Base-by-base conservation (phyloP, 495 filamentous ascomycete species). In the Bryoglossum gracile region DNA sequence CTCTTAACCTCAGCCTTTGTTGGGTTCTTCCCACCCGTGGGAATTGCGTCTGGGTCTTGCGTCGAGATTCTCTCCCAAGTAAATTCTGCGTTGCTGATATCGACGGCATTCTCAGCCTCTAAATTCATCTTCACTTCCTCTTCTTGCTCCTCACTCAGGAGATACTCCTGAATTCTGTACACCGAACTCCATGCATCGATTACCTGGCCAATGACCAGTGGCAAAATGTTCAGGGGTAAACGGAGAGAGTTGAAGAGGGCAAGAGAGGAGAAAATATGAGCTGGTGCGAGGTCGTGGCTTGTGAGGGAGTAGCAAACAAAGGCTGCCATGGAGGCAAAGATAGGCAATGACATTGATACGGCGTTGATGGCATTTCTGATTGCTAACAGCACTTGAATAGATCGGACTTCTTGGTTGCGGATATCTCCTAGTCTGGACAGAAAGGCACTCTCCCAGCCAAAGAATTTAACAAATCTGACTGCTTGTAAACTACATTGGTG, bases 401-500 rank as follows among this genome's bases (percentile, higher is more conserved):
- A 76, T 10, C 69, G 64, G 56, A 97, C 86, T 61, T 97, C 91
- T 36, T 72, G 72, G 23, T 68, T 69, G 37, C 91, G 79, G 43
- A 91, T 84, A 16, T 80, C 71, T 40, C 75, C 71, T 8, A 97
- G 70, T 14, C 89, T 78, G n/a, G 74, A 69, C 3, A 95, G 68
- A 62, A 97, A 97, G 38, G 82, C 81, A 26, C 73, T 80, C 58
- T 97, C 91, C 91, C 91, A 97, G 6, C 87, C 91, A 61, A 95
- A 96, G 66, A 77, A 95, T 64, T 97, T 97, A 62, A 97, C 89
- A 57, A 97, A 96, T 14, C 89, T 77, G 37, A 95, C 90, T 1
- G 84, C 84, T 50, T 89, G 83, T 17, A 97, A 62, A 26, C n/a
- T n/a, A n/a, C n/a, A n/a, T n/a, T n/a, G n/a, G n/a, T n/a, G n/a